Base-by-base conservation (phyloP, 139 green algal species). In the Asterochloris erici region DNA sequence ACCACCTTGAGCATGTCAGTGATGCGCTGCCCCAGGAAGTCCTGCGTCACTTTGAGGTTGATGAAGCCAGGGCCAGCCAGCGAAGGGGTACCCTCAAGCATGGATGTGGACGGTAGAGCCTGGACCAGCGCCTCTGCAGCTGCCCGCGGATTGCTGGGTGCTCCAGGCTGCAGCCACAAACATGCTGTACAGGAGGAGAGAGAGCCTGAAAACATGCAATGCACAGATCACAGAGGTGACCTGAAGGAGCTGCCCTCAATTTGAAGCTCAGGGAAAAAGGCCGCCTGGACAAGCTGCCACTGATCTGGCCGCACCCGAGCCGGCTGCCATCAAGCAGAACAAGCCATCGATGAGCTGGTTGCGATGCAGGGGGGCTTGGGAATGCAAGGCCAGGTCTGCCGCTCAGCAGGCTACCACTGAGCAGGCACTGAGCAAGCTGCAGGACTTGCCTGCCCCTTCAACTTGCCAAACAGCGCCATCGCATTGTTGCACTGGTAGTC, bases 401-500 rank as follows among this genome's bases (percentile, higher is more conserved):
- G 2, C 38, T 54, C 4, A 54, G 38, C 38, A 54, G 2, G 38
- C 38, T 54, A 54, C 38, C 6, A 54, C 38, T 54, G 38, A 54
- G 38, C 38, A 54, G 38, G 27, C 28, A 69, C 27, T 9, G 74
- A 68, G 9, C 15, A 79, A n/a, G 29, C 10, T 12, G 28, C 54
- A 27, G 21, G 28, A 13, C 86, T 60, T 76, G 86, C 89, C 86
- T 93, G 91, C 70, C 94, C 95, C 86, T 98, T 98, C 12, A 98
- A 68, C 85, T 92, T 92, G 38, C 89, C 93, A 81, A 98, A 98
- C 76, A 99, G 83, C 12, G 85, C 82, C 97, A 99, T 99, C 0
- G 97, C 97, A 82, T 98, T 98, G 87, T 98, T 98, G 91, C 96
- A 97, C 84, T 99, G 96, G 68, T 98, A 99, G 87, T 99, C 96